Evolutionary conservation across 31 red algal genomes (phyloP), one percentile per base, ranked within the genome.

Genomic region (Porphyra umbilicalis): DNA sequence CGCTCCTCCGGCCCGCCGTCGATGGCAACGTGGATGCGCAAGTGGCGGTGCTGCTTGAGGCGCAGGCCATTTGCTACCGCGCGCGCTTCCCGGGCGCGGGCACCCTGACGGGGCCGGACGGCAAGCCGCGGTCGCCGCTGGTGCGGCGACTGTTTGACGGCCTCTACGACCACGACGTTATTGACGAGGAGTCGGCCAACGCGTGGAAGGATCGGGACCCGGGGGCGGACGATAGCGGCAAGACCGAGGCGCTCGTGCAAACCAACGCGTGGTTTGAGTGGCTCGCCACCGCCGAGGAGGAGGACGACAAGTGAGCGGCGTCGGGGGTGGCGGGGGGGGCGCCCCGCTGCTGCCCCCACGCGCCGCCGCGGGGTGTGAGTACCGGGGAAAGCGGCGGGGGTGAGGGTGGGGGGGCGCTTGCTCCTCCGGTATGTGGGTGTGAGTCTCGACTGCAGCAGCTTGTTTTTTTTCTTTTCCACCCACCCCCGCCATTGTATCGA

Each of bases 231-330:
- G 82, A 84, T 36, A 77, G 76, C 9, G 88, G 92, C 32, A 94
- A 94, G 86, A 82, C 86, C 75, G 83, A 94, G 83, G 86, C 89
- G 80, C 68, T 90, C 29, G 78, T 90, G 34, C 87, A 90, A 35
- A 86, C 82, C 20, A 80, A 78, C 4, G 38, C 35, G 25, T 94
- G 90, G 74, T 90, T 95, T 75, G 39, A 88, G 38, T 89, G 85
- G 85, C 83, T 91, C 57, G 74, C 40, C 36, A 85, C 84, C 38
- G 80, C 84, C 3, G 80, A 83, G 36, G 39, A 81, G 75, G 80
- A 89, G 79, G 35, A 89, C 32, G 35, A 76, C 38, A 33, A 82
- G 76, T 67, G 29, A 75, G 44, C 35, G 38, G 57, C 57, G 15
- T 11, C 44, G 44, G 15, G 13, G 44, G 44, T 20, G 44, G 44